phyloP scores from a whole-genome alignment of 129 eudicot genomes.

The Ambrosia artemisiifolia region DNA sequence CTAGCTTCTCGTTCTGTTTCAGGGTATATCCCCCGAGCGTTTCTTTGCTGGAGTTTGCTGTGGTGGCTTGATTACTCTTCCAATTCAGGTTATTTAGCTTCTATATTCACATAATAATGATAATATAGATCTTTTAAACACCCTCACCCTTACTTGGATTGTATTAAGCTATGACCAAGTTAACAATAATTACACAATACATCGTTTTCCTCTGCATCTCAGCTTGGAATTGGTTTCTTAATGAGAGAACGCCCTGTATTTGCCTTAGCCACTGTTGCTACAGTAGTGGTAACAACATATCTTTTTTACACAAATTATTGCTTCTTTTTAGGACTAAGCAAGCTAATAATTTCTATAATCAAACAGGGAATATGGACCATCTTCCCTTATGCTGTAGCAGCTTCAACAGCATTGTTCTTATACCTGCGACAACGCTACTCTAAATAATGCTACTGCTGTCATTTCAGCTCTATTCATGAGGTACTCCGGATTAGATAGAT shows the following conservation, averaged over 20 bases:
- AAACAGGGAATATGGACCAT: conserved; percentile 80
- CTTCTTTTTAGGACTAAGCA: background rate
- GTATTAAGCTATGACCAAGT: background rate
- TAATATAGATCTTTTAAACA: background rate
- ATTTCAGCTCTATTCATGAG: background rate
- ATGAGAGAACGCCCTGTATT: conserved; percentile 86
- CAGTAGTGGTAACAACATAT: conserved; percentile 62
- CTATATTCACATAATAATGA: background rate
- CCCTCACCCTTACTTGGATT: no score
- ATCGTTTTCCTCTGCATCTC: conserved; percentile 18
- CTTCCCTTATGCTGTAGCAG: conserved; percentile 81
- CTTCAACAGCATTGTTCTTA: conserved; percentile 64
- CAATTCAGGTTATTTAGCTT: conserved; percentile 64
- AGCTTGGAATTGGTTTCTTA: conserved; percentile 87
- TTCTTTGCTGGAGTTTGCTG: conserved; percentile 96
- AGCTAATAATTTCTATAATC: conserved; percentile 7
- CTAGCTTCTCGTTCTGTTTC: conserved; percentile 21
- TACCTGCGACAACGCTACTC: conserved; percentile 51
- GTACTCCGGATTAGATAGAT: conserved; percentile 20
- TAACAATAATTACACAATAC: conserved; percentile 1
- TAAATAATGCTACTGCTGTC: conserved; percentile 26
- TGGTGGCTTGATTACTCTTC: conserved; percentile 88
- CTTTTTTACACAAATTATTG: background rate
- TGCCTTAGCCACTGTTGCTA: conserved; percentile 88
- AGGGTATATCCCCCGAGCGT: conserved; percentile 86